Evolutionary conservation across 1,284 basidiomycete species (phyloP).

Genomic region (Limonomyces culmigenus): DNA sequence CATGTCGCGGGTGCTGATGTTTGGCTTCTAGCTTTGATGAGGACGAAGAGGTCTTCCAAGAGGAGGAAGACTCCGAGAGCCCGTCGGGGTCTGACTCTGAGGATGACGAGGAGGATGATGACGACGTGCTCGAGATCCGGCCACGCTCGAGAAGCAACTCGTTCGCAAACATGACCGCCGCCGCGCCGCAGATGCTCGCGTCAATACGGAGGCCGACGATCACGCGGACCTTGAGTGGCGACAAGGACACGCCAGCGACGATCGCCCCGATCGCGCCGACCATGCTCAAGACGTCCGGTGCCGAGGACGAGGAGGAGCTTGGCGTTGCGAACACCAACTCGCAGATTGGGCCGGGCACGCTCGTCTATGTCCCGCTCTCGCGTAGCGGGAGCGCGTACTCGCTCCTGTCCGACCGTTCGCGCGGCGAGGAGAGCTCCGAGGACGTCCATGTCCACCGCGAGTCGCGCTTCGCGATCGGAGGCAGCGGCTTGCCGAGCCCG

Average conservation of each 20-base stretch:
- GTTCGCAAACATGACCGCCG: conserved; percentile 14
- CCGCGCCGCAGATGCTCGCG: conserved; percentile 4
- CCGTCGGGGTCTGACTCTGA: conserved; percentile 15
- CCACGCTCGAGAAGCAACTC: conserved; percentile 23
- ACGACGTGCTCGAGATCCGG: conserved; percentile 55
- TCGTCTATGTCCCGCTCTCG: conserved; percentile 71
- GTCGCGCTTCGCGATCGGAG: conserved; percentile 18
- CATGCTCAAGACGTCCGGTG: conserved; percentile 66
- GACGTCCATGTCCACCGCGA: conserved; percentile 17
- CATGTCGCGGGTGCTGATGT: background rate
- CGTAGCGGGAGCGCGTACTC: conserved; percentile 32
- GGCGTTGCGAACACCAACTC: conserved; percentile 4
- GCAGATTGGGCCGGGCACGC: conserved; percentile 25
- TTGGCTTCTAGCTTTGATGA: conserved; percentile 35
- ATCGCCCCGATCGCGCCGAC: conserved; percentile 94
- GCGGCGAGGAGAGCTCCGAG: conserved; percentile 6
- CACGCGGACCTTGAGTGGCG: conserved; percentile 20
- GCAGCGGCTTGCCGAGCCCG: conserved; percentile 6
- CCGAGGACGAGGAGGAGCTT: conserved; percentile 22
- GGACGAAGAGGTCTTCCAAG: conserved; percentile 28
- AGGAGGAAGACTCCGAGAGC: conserved; percentile 17
- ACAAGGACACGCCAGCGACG: conserved; percentile 48
- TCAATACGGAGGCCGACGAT: conserved; percentile 13
- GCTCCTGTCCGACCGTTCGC: conserved; percentile 9
- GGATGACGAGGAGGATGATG: conserved; percentile 34